phyloP scores from a whole-genome alignment of 2,329 filamentous ascomycete species.

The Tolypocladium album region DNA sequence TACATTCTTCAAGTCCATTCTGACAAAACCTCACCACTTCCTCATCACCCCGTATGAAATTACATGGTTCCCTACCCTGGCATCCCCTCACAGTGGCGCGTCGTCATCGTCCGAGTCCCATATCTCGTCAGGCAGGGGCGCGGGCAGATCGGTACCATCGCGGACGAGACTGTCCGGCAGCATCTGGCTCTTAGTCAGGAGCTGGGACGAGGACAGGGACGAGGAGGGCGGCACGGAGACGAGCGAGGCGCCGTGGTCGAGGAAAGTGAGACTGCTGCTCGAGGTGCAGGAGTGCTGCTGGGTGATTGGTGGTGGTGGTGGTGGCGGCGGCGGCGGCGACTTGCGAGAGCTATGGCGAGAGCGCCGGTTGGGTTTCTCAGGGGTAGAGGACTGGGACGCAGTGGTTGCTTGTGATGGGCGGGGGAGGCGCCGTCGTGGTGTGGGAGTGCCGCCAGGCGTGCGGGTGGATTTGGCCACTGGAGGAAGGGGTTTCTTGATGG shows the following conservation, averaged over 20 bases:
- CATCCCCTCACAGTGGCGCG: slow-evolving; percentile 6
- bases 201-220: slow-evolving; percentile 28
- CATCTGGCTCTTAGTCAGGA: slow-evolving; percentile 41
- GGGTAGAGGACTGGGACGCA: slow-evolving; percentile 22
- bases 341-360: background rate
- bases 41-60: background rate
- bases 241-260: slow-evolving; percentile 12
- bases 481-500: slow-evolving; percentile 9
- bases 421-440: background rate
- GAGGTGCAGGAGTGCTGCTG: slow-evolving; percentile 9
- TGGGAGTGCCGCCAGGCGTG: slow-evolving; percentile 1
- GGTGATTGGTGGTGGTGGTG: background rate
- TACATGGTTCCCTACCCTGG: background rate
- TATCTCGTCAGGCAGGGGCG: slow-evolving; percentile 20
- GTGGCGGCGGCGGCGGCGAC: background rate
- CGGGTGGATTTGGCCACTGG: background rate
- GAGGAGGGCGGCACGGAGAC: slow-evolving; percentile 5
- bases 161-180: slow-evolving; percentile 34
- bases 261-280: slow-evolving; percentile 14
- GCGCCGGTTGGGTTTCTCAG: slow-evolving; percentile 11
- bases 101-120: slow-evolving; percentile 26
- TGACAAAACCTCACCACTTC: background rate
- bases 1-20: background rate
- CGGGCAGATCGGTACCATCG: slow-evolving; percentile 20
- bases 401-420: slow-evolving; percentile 26